These are phyloP conservation scores for Monilinia aucupariae DNA, from an alignment of 2,329 filamentous ascomycete genomes.

Conservation along the genomic window DNA sequence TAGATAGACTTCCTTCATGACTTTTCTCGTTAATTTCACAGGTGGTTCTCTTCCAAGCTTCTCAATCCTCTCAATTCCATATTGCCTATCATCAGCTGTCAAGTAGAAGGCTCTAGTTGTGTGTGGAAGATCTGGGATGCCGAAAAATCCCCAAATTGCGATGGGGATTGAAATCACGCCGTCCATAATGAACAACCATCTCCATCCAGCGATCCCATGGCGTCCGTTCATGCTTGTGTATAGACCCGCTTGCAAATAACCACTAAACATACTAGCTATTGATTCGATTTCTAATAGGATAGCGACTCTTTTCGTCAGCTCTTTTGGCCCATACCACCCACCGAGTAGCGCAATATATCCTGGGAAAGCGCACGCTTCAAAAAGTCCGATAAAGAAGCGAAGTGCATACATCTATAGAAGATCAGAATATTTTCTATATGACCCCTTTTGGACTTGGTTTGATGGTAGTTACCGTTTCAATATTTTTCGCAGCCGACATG, in stretches of 20 bases:
- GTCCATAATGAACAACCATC: constrained; percentile 44
- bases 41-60: background rate
- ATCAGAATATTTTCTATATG: background rate
- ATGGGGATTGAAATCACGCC: constrained; percentile 23
- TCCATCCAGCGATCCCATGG: constrained; percentile 38
- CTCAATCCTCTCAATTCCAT: background rate
- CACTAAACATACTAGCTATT: constrained; percentile 39
- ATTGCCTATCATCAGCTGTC: background rate
- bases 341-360: constrained; percentile 37
- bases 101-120: constrained; percentile 2
- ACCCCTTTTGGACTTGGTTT: too few relatives aligned
- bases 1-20: constrained; percentile 1
- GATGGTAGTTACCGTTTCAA: background rate
- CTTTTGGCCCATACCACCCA: constrained; percentile 41
- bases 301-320: constrained; percentile 39
- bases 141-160: constrained; percentile 7
- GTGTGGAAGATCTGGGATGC: background rate
- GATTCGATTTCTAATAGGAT: constrained; percentile 37
- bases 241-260: constrained; percentile 40
- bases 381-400: constrained; percentile 24
- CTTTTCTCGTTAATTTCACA: background rate
- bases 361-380: constrained; percentile 42
- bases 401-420: constrained; percentile 32
- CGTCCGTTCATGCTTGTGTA: constrained; percentile 38
- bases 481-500: constrained; percentile 13